Evolutionary conservation across 345 rosid genomes (phyloP).

Genomic region (sweet orange (Citrus sinensis)): DNA sequence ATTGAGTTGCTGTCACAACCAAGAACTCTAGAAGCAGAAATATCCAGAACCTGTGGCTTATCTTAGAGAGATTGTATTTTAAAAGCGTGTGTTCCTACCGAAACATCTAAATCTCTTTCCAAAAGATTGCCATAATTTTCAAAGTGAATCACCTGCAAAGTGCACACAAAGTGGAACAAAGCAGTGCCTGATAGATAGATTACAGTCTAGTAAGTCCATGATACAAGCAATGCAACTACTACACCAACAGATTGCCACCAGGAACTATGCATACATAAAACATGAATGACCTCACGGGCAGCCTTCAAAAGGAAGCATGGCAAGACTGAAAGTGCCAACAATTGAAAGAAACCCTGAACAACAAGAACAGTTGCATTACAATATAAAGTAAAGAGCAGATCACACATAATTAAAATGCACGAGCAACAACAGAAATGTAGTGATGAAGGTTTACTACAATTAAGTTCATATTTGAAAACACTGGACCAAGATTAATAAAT

Average conservation of each 20-base stretch:
- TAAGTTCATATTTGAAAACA: background rate
- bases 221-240: conserved; percentile 17
- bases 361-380: background rate
- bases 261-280: conserved; percentile 2
- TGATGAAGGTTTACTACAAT: background rate
- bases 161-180: conserved; percentile 33
- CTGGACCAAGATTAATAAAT: background rate
- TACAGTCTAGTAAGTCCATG: conserved; percentile 26
- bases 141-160: conserved; percentile 34
- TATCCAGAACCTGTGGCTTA: conserved; percentile 36
- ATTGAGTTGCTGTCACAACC: conserved; percentile 30
- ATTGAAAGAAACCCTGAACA: conserved; percentile 35
- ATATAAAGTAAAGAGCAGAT: background rate
- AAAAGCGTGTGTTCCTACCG: conserved; percentile 25
- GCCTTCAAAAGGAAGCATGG: conserved; percentile 33
- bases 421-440: background rate
- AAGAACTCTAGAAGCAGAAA: conserved; percentile 29
- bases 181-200: conserved; percentile 31
- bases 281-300: conserved; percentile 24
- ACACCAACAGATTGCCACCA: conserved; percentile 25
- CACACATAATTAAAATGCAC: too few species aligned
- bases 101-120: conserved; percentile 32
- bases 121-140: conserved; percentile 36
- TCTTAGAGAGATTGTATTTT: conserved; percentile 29
- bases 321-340: conserved; percentile 20